Percentiles rank a stretch among this genome's conserved stretches.
phyloP scores from a whole-genome alignment of 1,139 yeast species.

The Blastobotrys malaysiensis region DNA sequence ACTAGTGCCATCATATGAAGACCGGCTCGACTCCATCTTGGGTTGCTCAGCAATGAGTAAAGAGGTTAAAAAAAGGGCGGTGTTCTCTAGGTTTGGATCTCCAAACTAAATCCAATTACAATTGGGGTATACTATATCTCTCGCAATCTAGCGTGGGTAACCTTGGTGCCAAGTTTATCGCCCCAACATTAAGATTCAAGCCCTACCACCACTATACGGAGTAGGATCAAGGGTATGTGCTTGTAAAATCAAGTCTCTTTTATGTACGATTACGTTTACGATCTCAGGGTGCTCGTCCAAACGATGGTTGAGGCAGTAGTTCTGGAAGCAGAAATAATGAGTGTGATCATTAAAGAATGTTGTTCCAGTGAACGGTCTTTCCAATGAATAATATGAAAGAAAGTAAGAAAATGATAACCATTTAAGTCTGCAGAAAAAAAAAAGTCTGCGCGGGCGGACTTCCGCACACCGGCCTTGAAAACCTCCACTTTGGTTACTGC shows the following conservation, averaged over 20 bases:
- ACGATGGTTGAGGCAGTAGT: not conserved
- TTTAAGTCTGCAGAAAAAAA: not conserved
- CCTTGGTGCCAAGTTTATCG: not conserved
- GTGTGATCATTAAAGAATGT: not conserved
- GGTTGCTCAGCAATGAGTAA: too few relatives aligned
- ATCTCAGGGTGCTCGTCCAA: not conserved
- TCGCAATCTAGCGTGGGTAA: not conserved
- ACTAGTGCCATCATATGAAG: constrained; percentile 5
- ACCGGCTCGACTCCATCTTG: constrained; percentile 13
- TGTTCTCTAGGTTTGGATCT: not conserved
- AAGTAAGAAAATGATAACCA: not conserved
- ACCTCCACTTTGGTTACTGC: not conserved
- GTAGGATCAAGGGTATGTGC: not conserved
- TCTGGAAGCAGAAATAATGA: not conserved
- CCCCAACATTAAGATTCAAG: not conserved
- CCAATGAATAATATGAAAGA: not conserved
- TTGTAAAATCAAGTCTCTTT: not conserved
- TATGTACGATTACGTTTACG: not conserved
- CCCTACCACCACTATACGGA: not conserved
- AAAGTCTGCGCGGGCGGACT: not conserved
- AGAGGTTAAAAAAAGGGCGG: not conserved
- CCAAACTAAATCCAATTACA: not conserved
- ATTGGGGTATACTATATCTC: not conserved
- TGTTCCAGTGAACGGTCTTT: not conserved
- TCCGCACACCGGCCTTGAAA: not conserved